Conservation (phyloP, 371 early-diverging fungal genomes). For the Syncephalastrum contaminatum region DNA sequence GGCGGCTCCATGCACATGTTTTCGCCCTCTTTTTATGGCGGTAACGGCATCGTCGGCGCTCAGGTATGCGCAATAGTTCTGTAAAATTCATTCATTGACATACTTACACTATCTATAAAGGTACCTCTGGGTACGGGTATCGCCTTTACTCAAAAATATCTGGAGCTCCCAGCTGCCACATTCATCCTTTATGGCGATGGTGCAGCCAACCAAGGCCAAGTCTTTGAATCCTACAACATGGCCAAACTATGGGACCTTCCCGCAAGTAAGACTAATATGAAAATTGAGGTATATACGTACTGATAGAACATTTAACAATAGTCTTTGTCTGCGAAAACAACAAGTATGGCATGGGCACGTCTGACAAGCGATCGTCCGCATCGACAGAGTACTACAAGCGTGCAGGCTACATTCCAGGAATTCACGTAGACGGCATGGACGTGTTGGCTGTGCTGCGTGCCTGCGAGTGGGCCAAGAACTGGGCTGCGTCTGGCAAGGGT, state of each 20-base stretch:
- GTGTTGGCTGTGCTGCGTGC: slow-evolving; percentile 91
- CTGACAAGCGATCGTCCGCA: slow-evolving; percentile 88
- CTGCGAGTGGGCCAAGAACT: slow-evolving; percentile 82
- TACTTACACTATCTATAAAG: background rate
- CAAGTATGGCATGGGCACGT: slow-evolving; percentile 99
- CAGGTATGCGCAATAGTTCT: slow-evolving; percentile 50
- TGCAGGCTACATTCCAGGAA: slow-evolving; percentile 96
- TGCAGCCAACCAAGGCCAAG: slow-evolving; percentile 99
- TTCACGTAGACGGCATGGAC: slow-evolving; percentile 92
- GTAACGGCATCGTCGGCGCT: slow-evolving; percentile 99
- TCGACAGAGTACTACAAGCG: slow-evolving; percentile 95
- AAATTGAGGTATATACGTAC: too few species aligned
- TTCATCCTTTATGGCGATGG: slow-evolving; percentile 99
- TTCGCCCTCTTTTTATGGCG: slow-evolving; percentile 96
- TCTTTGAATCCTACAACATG: slow-evolving; percentile 99
- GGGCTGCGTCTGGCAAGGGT: slow-evolving; percentile 83
- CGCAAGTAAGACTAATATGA: slow-evolving; percentile 27
- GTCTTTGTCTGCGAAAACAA: slow-evolving; percentile 99
- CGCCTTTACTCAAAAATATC: slow-evolving; percentile 96
- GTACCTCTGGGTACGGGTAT: slow-evolving; percentile 98
- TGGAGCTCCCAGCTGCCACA: slow-evolving; percentile 73
- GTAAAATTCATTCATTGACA: too few species aligned
- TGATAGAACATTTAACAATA: too few species aligned
- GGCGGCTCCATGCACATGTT: slow-evolving; percentile 99
- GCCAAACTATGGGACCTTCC: slow-evolving; percentile 98